Evolutionary conservation across 306 rosid species (phyloP), one percentile per base, ranked within the genome.

Genomic region (Corylus americana): DNA sequence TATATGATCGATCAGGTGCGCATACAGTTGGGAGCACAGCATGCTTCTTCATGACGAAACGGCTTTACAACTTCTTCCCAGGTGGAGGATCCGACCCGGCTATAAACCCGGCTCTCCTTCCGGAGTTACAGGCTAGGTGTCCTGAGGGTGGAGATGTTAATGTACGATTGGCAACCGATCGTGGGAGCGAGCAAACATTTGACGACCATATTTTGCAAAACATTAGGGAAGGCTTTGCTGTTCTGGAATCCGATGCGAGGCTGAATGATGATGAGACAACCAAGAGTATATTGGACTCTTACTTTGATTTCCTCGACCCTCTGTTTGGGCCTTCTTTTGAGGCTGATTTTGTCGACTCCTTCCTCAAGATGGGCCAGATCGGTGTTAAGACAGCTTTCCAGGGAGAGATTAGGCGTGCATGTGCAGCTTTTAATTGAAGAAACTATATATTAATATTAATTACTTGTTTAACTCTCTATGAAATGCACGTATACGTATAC

Each of bases 21-120:
- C 98, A 94, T 76, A 91, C 98, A 71, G 89, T 94, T 73, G 98
- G 98, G 76, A 91, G 92, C 22, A 94, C 98, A 7, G 97, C 98
- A 2, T 94, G 98, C 80, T 94, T 94, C 88, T 94, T 94, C 83
- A 83, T 94, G 92, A 85, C 79, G 7, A 81, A 75, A 47, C 89
- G 98, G 77, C 87, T 94, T 17, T 91, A 92, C 91, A 69, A 90
- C 50, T 94, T 94, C 73, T 77, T 75, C 39, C 92, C 93, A 2
- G 77, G 54, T 1, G 90, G 85, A 1, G 92, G 97, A 75, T 53
- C 97, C 0, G 98, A 94, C 81, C 97, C 97, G 0, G 31, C 90
- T 2, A 91, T 94, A 48, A 84, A 57, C 53, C 92, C 92, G 1
- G 11, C 2, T 5, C 75, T 94, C 29, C 92, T 92, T 1, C 76